Evolutionary conservation across 2,329 filamentous ascomycete species (phyloP).

Genomic region (Daldinia sp.): DNA sequence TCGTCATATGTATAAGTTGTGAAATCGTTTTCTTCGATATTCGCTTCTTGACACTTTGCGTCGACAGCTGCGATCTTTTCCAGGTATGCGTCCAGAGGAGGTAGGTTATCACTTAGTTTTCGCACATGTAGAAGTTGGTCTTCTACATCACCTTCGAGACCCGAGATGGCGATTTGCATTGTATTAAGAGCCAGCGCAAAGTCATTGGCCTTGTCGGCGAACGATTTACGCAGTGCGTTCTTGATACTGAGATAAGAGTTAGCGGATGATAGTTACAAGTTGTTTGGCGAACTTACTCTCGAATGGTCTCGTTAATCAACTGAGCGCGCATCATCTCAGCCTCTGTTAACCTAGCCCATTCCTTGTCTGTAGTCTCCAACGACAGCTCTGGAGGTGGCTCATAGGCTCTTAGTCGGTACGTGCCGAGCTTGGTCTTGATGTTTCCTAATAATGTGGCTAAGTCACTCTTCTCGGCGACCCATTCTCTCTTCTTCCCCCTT

Average conservation of each 20-base stretch:
- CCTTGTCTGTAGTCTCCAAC: constrained; percentile 82
- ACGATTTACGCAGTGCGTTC: constrained; percentile 89
- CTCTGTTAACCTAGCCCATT: constrained; percentile 84
- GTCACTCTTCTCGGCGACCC: constrained; percentile 98
- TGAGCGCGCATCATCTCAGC: constrained; percentile 91
- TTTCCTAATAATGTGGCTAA: constrained; percentile 93
- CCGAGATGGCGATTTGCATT: constrained; percentile 92
- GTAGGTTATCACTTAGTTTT: constrained; percentile 84
- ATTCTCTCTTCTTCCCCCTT: constrained; percentile 87
- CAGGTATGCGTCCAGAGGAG: constrained; percentile 91
- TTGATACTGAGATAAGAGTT: constrained; percentile 76
- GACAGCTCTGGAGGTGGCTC: constrained; percentile 87
- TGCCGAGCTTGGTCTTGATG: constrained; percentile 98
- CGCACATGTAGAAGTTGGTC: constrained; percentile 92
- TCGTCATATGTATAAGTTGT: constrained; percentile 99
- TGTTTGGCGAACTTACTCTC: constrained; percentile 73
- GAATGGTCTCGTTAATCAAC: constrained; percentile 96
- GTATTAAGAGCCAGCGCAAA: constrained; percentile 96
- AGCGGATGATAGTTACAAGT: constrained; percentile 8
- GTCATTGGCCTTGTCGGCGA: constrained; percentile 98
- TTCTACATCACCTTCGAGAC: constrained; percentile 96
- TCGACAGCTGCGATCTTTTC: constrained; percentile 88
- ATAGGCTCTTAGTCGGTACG: constrained; percentile 91
- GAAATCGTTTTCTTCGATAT: constrained; percentile 99
- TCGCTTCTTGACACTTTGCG: constrained; percentile 91